phyloP scores from a whole-genome alignment of 306 rosid species.

The Mucuna pruriens region DNA sequence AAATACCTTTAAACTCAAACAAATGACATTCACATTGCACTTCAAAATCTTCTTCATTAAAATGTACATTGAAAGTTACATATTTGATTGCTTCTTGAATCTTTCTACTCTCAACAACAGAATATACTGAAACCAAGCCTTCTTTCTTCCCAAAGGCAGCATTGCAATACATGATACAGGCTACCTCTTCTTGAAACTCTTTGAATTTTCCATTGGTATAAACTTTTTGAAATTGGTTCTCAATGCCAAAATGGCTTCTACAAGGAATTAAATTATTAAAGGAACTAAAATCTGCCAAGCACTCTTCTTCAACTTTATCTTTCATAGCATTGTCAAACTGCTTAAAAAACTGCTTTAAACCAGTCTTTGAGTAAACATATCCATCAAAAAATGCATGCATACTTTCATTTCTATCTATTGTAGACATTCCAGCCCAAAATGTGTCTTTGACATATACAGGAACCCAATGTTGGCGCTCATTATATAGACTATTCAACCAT shows the following conservation, averaged over 20 bases:
- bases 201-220: not conserved
- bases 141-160: conserved; percentile 34
- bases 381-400: conserved; percentile 23
- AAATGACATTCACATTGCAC: conserved; percentile 22
- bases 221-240: conserved; percentile 4
- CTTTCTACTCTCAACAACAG: conserved; percentile 29
- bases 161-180: conserved; percentile 25
- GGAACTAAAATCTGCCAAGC: conserved; percentile 23
- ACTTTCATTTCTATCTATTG: not conserved
- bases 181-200: conserved; percentile 13
- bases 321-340: conserved; percentile 4
- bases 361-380: not conserved
- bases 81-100: conserved; percentile 11
- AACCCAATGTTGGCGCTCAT: not conserved
- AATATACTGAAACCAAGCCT: conserved; percentile 24
- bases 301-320: conserved; percentile 17
- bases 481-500: not conserved
- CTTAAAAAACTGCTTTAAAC: not conserved
- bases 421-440: conserved; percentile 24
- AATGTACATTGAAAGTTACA: conserved; percentile 11
- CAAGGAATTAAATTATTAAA: not conserved
- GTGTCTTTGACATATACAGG: not conserved
- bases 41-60: conserved; percentile 32
- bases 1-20: conserved; percentile 36
- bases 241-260: conserved; percentile 20